Evolutionary conservation across 768 basidiomycete genomes (phyloP).

Genomic region (Xanthoconium stramineum): DNA sequence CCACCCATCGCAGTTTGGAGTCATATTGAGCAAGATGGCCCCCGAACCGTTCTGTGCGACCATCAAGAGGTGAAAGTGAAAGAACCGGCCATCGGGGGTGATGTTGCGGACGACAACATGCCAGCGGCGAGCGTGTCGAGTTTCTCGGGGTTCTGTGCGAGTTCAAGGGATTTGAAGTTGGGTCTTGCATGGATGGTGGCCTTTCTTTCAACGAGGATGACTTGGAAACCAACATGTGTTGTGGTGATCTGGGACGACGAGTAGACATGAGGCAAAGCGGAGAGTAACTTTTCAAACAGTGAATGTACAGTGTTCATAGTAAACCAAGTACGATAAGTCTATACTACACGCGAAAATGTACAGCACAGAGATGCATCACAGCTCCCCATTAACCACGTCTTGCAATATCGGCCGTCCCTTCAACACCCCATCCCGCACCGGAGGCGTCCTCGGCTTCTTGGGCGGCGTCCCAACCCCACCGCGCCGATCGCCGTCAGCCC

Average conservation of each 20-base stretch:
- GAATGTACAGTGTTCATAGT: too few species aligned
- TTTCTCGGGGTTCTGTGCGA: background rate
- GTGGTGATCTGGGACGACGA: too few species aligned
- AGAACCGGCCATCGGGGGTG: background rate
- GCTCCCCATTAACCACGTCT: constrained; percentile 52
- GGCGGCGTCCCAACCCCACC: constrained; percentile 17
- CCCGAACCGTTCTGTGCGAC: too few species aligned
- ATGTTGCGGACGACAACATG: background rate
- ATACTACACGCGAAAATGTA: background rate
- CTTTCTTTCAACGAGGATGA: background rate
- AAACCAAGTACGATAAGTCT: too few species aligned
- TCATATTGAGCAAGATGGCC: too few species aligned
- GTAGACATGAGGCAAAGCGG: too few species aligned
- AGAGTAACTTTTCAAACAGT: too few species aligned
- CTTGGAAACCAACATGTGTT: background rate
- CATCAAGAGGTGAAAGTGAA: background rate
- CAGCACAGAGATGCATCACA: constrained; percentile 5
- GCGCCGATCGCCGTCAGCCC: background rate
- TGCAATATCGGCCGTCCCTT: constrained; percentile 57
- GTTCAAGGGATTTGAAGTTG: background rate
- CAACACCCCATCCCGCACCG: constrained; percentile 42
- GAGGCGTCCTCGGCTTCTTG: constrained; percentile 37
- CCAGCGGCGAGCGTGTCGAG: background rate
- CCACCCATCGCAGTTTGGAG: too few species aligned
- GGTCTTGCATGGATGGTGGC: background rate